Conservation (phyloP, 306 rosid genomes). For the Trichosanthes truncata region DNA sequence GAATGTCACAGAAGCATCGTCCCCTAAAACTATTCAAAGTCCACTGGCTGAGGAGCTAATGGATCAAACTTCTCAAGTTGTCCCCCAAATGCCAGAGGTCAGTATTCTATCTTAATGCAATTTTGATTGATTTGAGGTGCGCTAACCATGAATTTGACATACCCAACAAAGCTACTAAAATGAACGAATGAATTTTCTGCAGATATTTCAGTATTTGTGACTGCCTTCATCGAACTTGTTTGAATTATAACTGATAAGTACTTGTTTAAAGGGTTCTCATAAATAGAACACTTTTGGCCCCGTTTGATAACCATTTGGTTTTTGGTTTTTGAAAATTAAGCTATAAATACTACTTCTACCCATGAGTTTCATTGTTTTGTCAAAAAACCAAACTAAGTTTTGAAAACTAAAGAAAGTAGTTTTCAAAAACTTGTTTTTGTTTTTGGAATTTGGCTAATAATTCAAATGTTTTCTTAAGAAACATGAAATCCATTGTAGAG, state of each 20-base stretch:
- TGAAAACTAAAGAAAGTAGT: too few relatives aligned
- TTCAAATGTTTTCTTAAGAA: too few relatives aligned
- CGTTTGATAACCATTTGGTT: too few relatives aligned
- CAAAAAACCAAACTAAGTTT: too few relatives aligned
- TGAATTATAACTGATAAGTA: neutral
- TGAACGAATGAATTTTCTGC: neutral
- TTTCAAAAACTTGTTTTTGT: too few relatives aligned
- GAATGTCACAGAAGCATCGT: slow-evolving; percentile 15
- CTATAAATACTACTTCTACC: too few relatives aligned
- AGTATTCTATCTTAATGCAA: neutral
- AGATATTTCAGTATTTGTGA: neutral
- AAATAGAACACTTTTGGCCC: neutral
- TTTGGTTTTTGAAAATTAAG: too few relatives aligned
- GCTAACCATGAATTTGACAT: neutral
- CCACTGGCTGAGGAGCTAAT: slow-evolving; percentile 21
- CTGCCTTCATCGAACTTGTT: neutral
- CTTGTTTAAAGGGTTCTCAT: neutral
- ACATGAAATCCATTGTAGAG: too few relatives aligned
- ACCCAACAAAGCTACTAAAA: neutral
- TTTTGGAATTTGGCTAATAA: too few relatives aligned
- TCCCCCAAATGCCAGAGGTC: slow-evolving; percentile 26
- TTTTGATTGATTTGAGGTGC: neutral
- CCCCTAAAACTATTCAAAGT: slow-evolving; percentile 15
- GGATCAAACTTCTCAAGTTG: slow-evolving; percentile 20
- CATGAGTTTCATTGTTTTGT: too few relatives aligned